Percentiles rank a stretch among this genome's conserved stretches.
phyloP scores from a whole-genome alignment of 2,329 filamentous ascomycete genomes.

The Calonectria multiphialidica region DNA sequence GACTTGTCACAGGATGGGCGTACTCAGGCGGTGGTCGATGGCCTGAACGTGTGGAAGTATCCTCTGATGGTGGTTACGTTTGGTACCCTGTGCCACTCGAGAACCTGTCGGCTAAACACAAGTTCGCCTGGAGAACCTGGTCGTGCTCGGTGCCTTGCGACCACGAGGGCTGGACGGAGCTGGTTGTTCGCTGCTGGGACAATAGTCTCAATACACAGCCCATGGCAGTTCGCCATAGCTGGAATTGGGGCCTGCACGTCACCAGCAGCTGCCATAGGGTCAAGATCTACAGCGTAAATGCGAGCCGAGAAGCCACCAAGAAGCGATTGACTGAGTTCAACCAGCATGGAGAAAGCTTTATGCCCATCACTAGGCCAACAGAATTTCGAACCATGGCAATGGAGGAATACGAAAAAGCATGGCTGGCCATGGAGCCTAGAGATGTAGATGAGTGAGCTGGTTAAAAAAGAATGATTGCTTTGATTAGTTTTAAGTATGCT shows the following conservation, averaged over 20 bases:
- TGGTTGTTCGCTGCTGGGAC: slow-evolving; percentile 71
- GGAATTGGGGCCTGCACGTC: slow-evolving; percentile 77
- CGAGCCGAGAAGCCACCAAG: slow-evolving; percentile 59
- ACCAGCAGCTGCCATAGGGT: slow-evolving; percentile 72
- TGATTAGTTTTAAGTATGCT: too few species aligned
- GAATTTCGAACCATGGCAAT: not conserved
- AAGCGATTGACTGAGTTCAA: slow-evolving; percentile 65
- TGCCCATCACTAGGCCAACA: slow-evolving; percentile 3
- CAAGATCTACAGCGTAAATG: slow-evolving; percentile 73
- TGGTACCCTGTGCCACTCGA: slow-evolving; percentile 74
- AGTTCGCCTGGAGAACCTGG: slow-evolving; percentile 75
- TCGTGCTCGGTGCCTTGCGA: slow-evolving; percentile 72
- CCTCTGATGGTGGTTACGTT: slow-evolving; percentile 70
- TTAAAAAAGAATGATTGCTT: too few species aligned
- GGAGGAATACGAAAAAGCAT: slow-evolving; percentile 2
- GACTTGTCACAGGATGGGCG: slow-evolving; percentile 65
- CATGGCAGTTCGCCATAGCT: slow-evolving; percentile 64
- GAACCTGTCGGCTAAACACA: slow-evolving; percentile 72
- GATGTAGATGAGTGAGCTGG: not conserved
- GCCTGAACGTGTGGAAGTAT: slow-evolving; percentile 74
- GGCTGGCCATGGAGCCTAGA: not conserved
- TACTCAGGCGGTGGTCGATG: slow-evolving; percentile 70
- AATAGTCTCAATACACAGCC: slow-evolving; percentile 73
- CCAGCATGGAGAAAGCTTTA: slow-evolving; percentile 47
- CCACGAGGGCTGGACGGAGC: slow-evolving; percentile 71